A percentile compares a stretch with the other conserved stretches of the same genome.
Conservation (phyloP, 257 asterid genomes). For the Solanum habrochaites region DNA sequence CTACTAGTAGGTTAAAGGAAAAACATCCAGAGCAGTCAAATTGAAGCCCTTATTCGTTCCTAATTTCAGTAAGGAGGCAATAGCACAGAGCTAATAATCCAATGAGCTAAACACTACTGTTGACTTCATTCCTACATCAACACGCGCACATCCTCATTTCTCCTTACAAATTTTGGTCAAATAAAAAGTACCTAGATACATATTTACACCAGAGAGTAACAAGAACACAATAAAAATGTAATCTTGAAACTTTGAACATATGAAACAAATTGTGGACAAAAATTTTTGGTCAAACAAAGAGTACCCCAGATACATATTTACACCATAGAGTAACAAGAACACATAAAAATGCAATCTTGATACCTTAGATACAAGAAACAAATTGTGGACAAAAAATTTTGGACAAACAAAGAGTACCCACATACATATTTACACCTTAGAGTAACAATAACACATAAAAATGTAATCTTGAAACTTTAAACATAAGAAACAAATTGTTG, state of each 20-base stretch:
- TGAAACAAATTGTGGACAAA: neutral
- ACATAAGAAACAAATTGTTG: neutral
- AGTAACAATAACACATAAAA: constrained; percentile 1
- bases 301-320: neutral
- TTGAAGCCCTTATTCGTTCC: neutral
- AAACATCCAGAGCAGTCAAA: neutral
- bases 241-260: constrained; percentile 6
- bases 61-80: neutral
- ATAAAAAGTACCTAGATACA: neutral
- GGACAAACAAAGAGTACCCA: neutral
- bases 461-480: constrained; percentile 5
- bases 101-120: neutral
- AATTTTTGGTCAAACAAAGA: neutral
- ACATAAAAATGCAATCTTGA: constrained; percentile 9
- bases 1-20: neutral
- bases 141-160: neutral
- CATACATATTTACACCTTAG: neutral
- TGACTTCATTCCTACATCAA: neutral
- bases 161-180: neutral
- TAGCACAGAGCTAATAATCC: neutral
- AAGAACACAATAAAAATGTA: constrained; percentile 6
- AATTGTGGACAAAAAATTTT: neutral
- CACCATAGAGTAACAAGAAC: neutral
- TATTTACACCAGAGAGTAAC: neutral
- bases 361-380: neutral